Base-by-base conservation (phyloP, 169 alveolate genomes). In the Theileria luwenshuni region DNA sequence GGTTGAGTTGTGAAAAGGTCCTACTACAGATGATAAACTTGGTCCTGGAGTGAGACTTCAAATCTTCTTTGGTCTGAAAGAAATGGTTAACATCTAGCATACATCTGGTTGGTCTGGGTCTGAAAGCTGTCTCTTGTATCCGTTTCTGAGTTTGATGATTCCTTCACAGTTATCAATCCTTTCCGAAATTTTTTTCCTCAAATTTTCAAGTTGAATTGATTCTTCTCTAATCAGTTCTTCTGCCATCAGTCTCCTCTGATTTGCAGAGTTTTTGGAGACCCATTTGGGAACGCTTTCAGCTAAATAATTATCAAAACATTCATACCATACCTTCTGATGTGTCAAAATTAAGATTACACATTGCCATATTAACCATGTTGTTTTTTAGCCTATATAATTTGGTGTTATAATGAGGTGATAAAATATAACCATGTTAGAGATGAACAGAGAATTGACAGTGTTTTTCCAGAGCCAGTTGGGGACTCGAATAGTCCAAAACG, bases 391-490 rank as follows among this genome's bases (percentile, higher is more conserved):
- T 77, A 13, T 45, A 35, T 19, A 12, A 21, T 23, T 2, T 17
- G 0, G 6, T n/a, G 51, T 15, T 33, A 23, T 6, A 2, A 8
- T 45, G 2, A 1, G 10, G 2, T 19, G 28, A 21, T 43, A 6
- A 25, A 3, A 30, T 15, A 51, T 28, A 58, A 80, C 95, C 95
- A 91, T 32, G 97, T 94, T 43, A 96, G 76, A 27, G 94, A 76
- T 21, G 98, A 86, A 68, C 97, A 94, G 23, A 96, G 85, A 30
- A 96, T 76, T 68, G 97, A 91, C 43, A 96, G 38, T 33, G 98
- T 96, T 74, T 97, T 97, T 13, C 99, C 99, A 21, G 99, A 96
- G 15, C 99, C 99, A 7, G 99, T 97, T 0, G 99, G 99, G 2
- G 98, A 93, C 84, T 96, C 98, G 32, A 97, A 77, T 48, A 95